Percentiles rank a stretch among this genome's conserved stretches.
Evolutionary conservation across 345 rosid species (phyloP).

Genomic region (Alliaria petiolata): DNA sequence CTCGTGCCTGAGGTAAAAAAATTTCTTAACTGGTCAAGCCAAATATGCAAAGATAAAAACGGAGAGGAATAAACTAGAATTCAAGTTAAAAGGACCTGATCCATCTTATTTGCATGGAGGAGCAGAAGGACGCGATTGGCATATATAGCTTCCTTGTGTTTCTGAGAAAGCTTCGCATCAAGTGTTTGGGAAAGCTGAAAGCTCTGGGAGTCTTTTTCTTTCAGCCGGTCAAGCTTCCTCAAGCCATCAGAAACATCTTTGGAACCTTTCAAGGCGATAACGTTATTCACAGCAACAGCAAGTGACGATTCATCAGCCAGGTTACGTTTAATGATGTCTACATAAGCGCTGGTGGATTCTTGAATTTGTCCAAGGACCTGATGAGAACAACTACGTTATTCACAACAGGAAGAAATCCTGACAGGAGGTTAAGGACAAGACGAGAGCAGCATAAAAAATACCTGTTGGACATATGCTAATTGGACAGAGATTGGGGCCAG

Average conservation of each 20-base stretch:
- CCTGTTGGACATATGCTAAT: slow-evolving; percentile 89
- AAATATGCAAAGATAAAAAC: neutral
- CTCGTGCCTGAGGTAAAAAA: slow-evolving; percentile 64
- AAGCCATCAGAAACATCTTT: slow-evolving; percentile 78
- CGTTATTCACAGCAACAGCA: slow-evolving; percentile 88
- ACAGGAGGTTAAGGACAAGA: neutral
- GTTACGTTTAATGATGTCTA: slow-evolving; percentile 58
- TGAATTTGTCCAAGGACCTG: slow-evolving; percentile 66
- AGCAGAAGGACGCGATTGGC: slow-evolving; percentile 78
- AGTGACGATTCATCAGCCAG: slow-evolving; percentile 77
- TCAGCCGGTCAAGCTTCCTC: slow-evolving; percentile 78
- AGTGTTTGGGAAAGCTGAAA: slow-evolving; percentile 66
- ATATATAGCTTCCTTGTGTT: slow-evolving; percentile 76
- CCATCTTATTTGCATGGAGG: slow-evolving; percentile 92
- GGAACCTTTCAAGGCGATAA: slow-evolving; percentile 70
- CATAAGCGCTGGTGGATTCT: slow-evolving; percentile 63
- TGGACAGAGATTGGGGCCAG: slow-evolving; percentile 85
- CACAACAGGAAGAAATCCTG: neutral
- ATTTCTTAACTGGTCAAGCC: neutral
- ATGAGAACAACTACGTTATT: slow-evolving; percentile 27
- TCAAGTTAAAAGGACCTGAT: slow-evolving; percentile 52
- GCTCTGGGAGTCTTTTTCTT: slow-evolving; percentile 54
- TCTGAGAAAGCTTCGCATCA: slow-evolving; percentile 71
- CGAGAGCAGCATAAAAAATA: slow-evolving; percentile 21
- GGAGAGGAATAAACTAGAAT: neutral